phyloP scores from a whole-genome alignment of 192 early-diverging fungal genomes.

The Coemansia sp. region DNA sequence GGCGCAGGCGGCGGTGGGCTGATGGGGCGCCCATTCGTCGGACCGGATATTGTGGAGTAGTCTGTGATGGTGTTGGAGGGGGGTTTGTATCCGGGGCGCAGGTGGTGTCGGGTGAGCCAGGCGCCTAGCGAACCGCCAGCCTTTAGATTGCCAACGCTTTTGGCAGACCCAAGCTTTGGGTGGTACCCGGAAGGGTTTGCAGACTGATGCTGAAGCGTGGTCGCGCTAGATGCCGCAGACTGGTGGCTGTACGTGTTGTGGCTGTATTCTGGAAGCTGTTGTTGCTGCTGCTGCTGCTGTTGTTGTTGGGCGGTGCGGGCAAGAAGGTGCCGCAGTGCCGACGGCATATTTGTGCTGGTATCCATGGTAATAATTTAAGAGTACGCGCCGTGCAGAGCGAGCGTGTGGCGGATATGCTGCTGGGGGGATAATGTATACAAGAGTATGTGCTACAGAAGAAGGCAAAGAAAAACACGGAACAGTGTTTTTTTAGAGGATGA shows the following conservation, averaged over 20 bases:
- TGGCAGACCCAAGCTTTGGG: conserved; percentile 26
- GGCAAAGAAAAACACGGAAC: neutral
- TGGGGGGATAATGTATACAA: neutral
- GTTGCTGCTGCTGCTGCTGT: conserved; percentile 17
- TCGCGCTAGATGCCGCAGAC: conserved; percentile 38
- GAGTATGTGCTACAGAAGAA: neutral
- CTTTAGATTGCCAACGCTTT: conserved; percentile 43
- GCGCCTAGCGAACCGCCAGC: conserved; percentile 45
- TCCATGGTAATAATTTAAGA: neutral
- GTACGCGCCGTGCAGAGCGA: neutral
- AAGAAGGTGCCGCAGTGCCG: conserved; percentile 44
- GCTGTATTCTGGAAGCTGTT: conserved; percentile 11
- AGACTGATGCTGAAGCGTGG: conserved; percentile 28
- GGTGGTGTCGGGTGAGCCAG: conserved; percentile 48
- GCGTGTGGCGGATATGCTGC: neutral
- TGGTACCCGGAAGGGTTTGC: conserved; percentile 8
- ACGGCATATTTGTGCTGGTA: conserved; percentile 32
- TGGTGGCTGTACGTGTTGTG: conserved; percentile 25
- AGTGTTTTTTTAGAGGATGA: neutral
- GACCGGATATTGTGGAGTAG: conserved; percentile 1
- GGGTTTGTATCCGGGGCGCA: conserved; percentile 26
- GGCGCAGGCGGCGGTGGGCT: neutral
- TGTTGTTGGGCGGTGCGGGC: conserved; percentile 26
- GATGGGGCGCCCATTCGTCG: conserved; percentile 6
- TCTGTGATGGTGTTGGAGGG: neutral